phyloP scores from a whole-genome alignment of 1,139 yeast species.

The Scheffersomyces titani region DNA sequence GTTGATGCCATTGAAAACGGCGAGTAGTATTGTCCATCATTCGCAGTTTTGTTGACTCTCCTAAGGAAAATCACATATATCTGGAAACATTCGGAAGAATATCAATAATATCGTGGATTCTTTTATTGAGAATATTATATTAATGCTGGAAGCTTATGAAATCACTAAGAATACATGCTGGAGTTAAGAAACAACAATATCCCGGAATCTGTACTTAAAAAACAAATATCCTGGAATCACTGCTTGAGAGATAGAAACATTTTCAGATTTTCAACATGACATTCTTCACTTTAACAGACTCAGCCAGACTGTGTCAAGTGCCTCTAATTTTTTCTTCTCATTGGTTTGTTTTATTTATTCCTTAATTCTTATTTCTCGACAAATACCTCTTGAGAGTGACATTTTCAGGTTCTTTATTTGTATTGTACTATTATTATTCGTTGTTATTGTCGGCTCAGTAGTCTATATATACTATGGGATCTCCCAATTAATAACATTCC shows the following conservation, averaged over 20 bases:
- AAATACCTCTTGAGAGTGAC: not conserved
- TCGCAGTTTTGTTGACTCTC: no score
- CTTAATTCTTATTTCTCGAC: not conserved
- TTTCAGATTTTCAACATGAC: not conserved
- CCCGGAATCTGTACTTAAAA: no score
- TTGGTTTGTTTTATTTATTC: not conserved
- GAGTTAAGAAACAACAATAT: not conserved
- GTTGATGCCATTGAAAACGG: slow-evolving; percentile 49
- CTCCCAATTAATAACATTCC: not conserved
- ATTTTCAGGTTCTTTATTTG: not conserved
- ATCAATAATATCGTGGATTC: not conserved
- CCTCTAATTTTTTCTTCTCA: not conserved
- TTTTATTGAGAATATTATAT: not conserved
- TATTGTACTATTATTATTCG: not conserved
- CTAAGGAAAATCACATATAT: no score
- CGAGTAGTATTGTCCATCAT: slow-evolving; percentile 16
- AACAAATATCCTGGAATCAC: not conserved
- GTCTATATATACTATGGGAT: not conserved
- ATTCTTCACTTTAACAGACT: not conserved
- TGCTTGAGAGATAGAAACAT: not conserved
- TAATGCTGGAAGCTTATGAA: not conserved
- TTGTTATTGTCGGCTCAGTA: not conserved
- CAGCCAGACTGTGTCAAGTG: not conserved
- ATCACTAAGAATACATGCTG: not conserved
- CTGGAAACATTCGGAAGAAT: not conserved